Percentiles rank a stretch among this genome's conserved stretches.
phyloP scores from a whole-genome alignment of 1,284 basidiomycete species.

The Binderoboletus segoi region DNA sequence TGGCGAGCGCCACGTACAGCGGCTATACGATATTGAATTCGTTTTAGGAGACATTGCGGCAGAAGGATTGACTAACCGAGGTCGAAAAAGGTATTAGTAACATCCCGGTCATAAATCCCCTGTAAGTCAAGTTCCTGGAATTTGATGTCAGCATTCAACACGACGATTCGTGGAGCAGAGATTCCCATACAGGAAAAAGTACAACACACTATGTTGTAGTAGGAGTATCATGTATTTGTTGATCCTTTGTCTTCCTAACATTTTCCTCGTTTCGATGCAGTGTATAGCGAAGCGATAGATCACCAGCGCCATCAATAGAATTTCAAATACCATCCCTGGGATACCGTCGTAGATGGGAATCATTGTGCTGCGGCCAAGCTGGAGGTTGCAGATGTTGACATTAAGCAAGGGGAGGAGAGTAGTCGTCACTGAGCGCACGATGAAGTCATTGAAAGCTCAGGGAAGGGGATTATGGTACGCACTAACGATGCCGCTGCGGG shows the following conservation, averaged over 20 bases:
- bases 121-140: conserved; percentile 3
- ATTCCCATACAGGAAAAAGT: conserved; percentile 13
- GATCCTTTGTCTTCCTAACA: conserved; percentile 1
- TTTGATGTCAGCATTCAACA: not conserved
- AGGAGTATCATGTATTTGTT: conserved; percentile 15
- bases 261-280: conserved; percentile 2
- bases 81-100: not conserved
- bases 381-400: not conserved
- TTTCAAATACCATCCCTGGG: conserved; percentile 5
- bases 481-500: conserved; percentile 1
- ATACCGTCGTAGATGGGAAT: not conserved
- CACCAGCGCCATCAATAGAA: conserved; percentile 6
- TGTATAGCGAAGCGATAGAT: conserved; percentile 9
- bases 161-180: not conserved
- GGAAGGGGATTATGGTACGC: not conserved
- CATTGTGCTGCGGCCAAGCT: not conserved
- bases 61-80: not conserved
- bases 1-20: not conserved
- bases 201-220: conserved; percentile 10
- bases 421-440: not conserved
- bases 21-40: not conserved
- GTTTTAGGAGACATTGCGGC: not conserved
- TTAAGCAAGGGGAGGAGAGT: not conserved
- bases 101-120: not conserved
- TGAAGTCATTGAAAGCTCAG: too few species aligned